phyloP scores from a whole-genome alignment of 352 stramenopile genomes.

The Phytopythium ostracodes region DNA sequence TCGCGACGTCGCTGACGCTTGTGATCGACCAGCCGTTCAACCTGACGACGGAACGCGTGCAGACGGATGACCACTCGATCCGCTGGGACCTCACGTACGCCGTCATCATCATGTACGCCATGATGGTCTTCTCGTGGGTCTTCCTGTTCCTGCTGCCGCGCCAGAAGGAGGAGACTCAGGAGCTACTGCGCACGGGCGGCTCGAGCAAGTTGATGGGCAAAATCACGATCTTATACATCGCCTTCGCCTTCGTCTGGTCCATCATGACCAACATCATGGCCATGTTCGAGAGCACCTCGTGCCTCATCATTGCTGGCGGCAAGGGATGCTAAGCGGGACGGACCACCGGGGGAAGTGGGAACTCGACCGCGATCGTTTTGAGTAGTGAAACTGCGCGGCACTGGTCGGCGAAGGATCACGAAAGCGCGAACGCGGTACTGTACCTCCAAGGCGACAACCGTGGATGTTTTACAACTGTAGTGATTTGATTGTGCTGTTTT shows the following conservation, averaged over 20 bases:
- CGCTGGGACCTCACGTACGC: constrained; percentile 34
- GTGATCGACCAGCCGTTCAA: constrained; percentile 30
- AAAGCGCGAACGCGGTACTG: too few species aligned
- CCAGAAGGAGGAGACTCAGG: constrained; percentile 29
- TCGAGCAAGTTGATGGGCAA: constrained; percentile 23
- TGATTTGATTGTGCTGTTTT: constrained; percentile 14
- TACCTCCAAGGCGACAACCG: too few species aligned
- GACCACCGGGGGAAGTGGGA: too few species aligned
- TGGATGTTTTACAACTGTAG: too few species aligned
- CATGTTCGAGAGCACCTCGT: too few species aligned
- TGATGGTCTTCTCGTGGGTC: constrained; percentile 32
- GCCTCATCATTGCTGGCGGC: too few species aligned
- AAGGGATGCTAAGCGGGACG: too few species aligned
- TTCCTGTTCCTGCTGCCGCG: constrained; percentile 33
- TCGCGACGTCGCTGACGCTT: constrained; percentile 26
- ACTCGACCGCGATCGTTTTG: constrained; percentile 23
- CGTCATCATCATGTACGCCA: constrained; percentile 29
- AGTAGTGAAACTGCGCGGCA: constrained; percentile 29
- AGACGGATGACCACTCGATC: constrained; percentile 22
- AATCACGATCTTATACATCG: constrained; percentile 25
- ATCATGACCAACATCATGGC: too few species aligned
- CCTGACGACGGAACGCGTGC: constrained; percentile 20
- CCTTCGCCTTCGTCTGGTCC: too few species aligned
- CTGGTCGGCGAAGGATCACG: constrained; percentile 21
- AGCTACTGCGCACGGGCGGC: constrained; percentile 22